Conservation (phyloP, 1,284 basidiomycete species). For the Rhodotorula sp. region DNA sequence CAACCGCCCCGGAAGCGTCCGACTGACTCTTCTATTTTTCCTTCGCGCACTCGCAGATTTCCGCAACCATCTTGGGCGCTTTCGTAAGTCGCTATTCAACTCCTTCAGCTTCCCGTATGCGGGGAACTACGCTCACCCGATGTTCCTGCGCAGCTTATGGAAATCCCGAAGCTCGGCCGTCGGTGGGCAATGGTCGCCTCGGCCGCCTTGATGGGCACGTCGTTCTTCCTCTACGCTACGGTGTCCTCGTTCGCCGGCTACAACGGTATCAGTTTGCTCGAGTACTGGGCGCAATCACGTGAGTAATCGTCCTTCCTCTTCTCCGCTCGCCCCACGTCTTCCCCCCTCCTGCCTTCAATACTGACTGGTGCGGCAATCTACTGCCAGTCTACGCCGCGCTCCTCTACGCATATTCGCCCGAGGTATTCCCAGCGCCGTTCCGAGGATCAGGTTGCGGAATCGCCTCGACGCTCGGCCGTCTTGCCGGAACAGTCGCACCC, state of each 20-base stretch:
- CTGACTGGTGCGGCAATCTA: too few species aligned
- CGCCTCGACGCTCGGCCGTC: conserved; percentile 46
- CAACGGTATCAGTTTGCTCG: conserved; percentile 27
- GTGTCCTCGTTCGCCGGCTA: conserved; percentile 32
- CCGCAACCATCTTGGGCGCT: conserved; percentile 39
- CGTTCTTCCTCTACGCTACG: conserved; percentile 47
- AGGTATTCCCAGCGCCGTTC: conserved; percentile 34
- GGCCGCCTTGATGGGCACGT: conserved; percentile 45
- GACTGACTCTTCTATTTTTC: not conserved
- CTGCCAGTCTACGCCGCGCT: conserved; percentile 19
- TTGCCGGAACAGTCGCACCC: conserved; percentile 46
- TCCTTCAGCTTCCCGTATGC: too few species aligned
- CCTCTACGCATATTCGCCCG: conserved; percentile 16
- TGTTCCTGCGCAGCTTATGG: conserved; percentile 40
- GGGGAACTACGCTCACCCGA: not conserved
- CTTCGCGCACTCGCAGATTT: not conserved
- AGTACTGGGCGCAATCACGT: conserved; percentile 43
- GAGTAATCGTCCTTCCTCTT: too few species aligned
- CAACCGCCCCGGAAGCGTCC: not conserved
- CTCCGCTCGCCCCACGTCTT: too few species aligned
- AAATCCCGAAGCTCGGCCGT: conserved; percentile 45
- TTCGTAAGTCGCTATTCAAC: conserved; percentile 7
- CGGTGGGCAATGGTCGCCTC: conserved; percentile 47
- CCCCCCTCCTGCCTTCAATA: too few species aligned
- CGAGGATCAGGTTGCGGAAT: conserved; percentile 47